Conservation (phyloP, 2,329 filamentous ascomycete species). For the Xylaria sp. region DNA sequence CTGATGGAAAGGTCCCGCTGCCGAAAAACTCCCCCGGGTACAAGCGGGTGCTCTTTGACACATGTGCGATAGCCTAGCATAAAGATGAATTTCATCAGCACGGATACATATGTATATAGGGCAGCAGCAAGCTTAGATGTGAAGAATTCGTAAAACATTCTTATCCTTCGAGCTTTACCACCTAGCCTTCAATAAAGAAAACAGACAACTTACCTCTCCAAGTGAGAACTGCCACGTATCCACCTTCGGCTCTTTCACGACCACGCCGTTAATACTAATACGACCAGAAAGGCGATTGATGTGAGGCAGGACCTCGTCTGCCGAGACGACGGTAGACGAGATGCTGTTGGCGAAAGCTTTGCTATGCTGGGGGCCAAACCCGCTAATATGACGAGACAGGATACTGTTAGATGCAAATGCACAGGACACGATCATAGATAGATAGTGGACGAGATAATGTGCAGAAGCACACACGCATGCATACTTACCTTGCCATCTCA, state of each 20-base stretch:
- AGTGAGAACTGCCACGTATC: slow-evolving; percentile 43
- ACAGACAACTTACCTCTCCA: slow-evolving; percentile 37
- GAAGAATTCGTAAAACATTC: neutral
- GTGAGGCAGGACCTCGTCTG: slow-evolving; percentile 40
- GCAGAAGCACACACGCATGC: neutral
- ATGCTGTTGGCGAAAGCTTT: slow-evolving; percentile 47
- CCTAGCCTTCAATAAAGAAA: too few relatives aligned
- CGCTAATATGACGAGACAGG: slow-evolving; percentile 29
- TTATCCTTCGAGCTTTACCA: neutral
- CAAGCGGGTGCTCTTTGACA: slow-evolving; percentile 41
- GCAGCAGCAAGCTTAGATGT: neutral
- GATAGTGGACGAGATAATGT: too few relatives aligned
- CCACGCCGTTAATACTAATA: slow-evolving; percentile 41
- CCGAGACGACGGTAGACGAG: slow-evolving; percentile 42
- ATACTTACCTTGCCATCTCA: slow-evolving; percentile 44
- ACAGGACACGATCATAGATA: neutral
- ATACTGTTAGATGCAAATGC: neutral
- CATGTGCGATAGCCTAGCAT: slow-evolving; percentile 41
- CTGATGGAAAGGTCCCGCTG: slow-evolving; percentile 43
- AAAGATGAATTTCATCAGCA: slow-evolving; percentile 1
- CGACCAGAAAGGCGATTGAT: slow-evolving; percentile 40
- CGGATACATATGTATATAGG: neutral
- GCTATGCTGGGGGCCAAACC: slow-evolving; percentile 46
- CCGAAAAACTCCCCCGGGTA: slow-evolving; percentile 47
- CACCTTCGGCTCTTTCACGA: slow-evolving; percentile 38